These are phyloP conservation scores for Arthrinium phaeospermum DNA, from an alignment of 2,329 filamentous ascomycete species.

Conservation along the genomic window DNA sequence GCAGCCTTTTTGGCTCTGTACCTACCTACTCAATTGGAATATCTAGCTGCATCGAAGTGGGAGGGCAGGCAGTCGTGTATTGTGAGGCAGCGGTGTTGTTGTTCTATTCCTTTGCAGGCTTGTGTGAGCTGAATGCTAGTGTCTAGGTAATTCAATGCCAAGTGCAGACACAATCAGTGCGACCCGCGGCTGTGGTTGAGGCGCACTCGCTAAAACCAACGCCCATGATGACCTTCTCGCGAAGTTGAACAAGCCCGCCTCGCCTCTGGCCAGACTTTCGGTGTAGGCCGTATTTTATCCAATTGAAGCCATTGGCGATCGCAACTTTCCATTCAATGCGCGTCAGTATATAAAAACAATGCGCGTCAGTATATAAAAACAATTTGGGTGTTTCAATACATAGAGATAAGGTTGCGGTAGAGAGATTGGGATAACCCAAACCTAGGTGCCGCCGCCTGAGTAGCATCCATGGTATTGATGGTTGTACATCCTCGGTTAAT, in stretches of 20 bases:
- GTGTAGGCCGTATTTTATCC: background rate
- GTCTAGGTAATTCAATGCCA: background rate
- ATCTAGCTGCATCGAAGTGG: background rate
- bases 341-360: background rate
- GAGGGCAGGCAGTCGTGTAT: background rate
- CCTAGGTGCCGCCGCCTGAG: background rate
- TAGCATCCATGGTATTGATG: background rate
- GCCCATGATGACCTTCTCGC: background rate
- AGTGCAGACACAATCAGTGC: background rate
- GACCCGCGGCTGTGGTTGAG: conserved; percentile 11
- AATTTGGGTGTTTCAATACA: background rate
- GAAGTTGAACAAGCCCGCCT: background rate
- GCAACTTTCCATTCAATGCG: background rate
- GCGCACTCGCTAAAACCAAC: conserved; percentile 9
- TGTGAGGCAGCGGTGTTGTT: background rate
- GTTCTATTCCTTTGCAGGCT: background rate
- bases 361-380: background rate
- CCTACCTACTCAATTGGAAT: background rate
- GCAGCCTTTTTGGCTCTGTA: background rate
- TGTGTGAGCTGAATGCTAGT: background rate
- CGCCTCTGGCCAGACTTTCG: background rate
- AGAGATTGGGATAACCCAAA: background rate
- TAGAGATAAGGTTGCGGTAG: background rate
- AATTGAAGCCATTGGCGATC: background rate
- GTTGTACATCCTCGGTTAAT: conserved; percentile 14